Percentiles rank a stretch among this genome's conserved stretches.
Evolutionary conservation across 176 grass and related monocot genomes (phyloP).

Genomic region (Rhynchospora breviuscula): DNA sequence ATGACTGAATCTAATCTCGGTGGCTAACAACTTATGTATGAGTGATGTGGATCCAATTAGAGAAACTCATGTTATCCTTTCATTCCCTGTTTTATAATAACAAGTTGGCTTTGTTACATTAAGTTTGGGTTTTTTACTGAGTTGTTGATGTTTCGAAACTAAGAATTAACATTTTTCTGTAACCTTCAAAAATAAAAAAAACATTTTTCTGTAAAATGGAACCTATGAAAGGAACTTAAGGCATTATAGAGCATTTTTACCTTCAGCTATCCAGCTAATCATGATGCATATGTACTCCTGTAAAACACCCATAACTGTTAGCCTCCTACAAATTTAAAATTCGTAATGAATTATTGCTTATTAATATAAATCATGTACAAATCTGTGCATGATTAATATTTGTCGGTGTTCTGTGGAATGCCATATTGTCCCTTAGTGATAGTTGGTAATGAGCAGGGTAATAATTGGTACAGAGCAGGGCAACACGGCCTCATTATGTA

Average conservation of each 20-base stretch:
- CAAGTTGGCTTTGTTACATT: background rate
- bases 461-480: no score
- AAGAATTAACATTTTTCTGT: background rate
- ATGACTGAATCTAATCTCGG: background rate
- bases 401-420: background rate
- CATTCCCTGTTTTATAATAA: background rate
- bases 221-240: background rate
- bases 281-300: no score
- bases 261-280: no score
- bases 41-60: conserved; percentile 28
- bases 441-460: no score
- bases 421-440: background rate
- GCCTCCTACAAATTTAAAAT: no score
- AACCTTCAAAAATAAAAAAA: no score
- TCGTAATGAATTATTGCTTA: no score
- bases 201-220: background rate
- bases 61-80: background rate
- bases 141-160: background rate
- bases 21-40: background rate
- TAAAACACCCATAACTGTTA: no score
- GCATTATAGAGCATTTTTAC: no score
- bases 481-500: background rate
- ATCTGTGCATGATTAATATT: background rate
- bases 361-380: background rate
- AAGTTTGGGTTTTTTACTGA: no score